Conservation (phyloP, 352 stramenopile species). For the Pythium utonaiense region DNA sequence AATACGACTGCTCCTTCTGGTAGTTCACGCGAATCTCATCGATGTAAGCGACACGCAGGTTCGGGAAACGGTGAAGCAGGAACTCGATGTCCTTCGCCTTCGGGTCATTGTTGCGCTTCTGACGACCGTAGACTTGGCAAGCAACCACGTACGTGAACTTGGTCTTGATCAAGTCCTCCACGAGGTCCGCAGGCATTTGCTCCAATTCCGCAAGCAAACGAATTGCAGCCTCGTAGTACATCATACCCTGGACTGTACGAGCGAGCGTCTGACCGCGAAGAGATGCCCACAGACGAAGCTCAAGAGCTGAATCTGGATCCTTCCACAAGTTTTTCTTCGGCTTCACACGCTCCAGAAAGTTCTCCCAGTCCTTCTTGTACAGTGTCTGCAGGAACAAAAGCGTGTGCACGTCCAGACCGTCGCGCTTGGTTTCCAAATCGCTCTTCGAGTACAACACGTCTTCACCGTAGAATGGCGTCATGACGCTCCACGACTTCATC, state of each 20-base stretch:
- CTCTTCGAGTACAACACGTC: constrained; percentile 96
- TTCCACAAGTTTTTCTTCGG: constrained; percentile 93
- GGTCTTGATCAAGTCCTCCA: constrained; percentile 96
- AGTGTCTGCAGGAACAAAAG: constrained; percentile 93
- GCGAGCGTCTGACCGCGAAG: constrained; percentile 96
- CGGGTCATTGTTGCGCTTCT: constrained; percentile 98
- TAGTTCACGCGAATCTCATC: constrained; percentile 96
- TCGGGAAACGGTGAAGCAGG: constrained; percentile 95
- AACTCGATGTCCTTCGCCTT: constrained; percentile 99
- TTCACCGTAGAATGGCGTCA: constrained; percentile 99
- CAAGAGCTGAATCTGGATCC: constrained; percentile 73
- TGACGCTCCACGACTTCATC: constrained; percentile 98
- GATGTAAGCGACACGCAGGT: constrained; percentile 98
- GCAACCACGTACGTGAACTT: constrained; percentile 99
- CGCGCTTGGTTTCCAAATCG: constrained; percentile 95
- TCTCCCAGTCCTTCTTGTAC: constrained; percentile 98
- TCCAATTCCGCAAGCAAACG: constrained; percentile 97
- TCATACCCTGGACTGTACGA: constrained; percentile 98
- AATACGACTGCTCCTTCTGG: constrained; percentile 94
- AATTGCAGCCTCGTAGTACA: constrained; percentile 98
- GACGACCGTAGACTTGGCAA: constrained; percentile 97
- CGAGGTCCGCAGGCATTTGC: constrained; percentile 79
- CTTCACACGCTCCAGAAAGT: constrained; percentile 96
- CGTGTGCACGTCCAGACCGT: constrained; percentile 89
- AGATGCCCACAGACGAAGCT: constrained; percentile 97